phyloP scores from a whole-genome alignment of 768 basidiomycete genomes.

The Suillus sp. region DNA sequence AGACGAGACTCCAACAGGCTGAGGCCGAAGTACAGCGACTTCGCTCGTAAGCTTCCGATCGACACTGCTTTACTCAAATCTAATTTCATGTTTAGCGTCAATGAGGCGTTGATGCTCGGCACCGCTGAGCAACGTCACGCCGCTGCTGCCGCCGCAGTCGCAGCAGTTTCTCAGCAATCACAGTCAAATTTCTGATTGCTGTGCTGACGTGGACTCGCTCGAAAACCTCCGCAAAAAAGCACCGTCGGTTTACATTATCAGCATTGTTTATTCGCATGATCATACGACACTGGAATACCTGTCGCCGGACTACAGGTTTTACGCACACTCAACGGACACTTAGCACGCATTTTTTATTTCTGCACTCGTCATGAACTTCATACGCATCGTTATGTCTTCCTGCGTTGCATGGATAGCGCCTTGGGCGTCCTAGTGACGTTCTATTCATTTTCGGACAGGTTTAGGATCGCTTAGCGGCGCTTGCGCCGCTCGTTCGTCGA shows the following conservation, averaged over 20 bases:
- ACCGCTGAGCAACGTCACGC: slow-evolving; percentile 75
- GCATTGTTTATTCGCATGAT: slow-evolving; percentile 40
- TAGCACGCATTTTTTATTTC: slow-evolving; percentile 41
- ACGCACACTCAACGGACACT: slow-evolving; percentile 50
- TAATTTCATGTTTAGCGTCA: slow-evolving; percentile 49
- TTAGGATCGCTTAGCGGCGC: slow-evolving; percentile 32
- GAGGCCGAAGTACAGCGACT: slow-evolving; percentile 82
- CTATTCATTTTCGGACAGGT: slow-evolving; percentile 30
- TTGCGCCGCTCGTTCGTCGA: slow-evolving; percentile 52
- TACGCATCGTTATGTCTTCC: slow-evolving; percentile 25
- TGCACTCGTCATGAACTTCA: slow-evolving; percentile 43
- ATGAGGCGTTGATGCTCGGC: slow-evolving; percentile 88
- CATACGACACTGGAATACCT: slow-evolving; percentile 47
- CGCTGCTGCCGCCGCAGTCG: slow-evolving; percentile 55
- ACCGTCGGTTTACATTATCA: slow-evolving; percentile 40
- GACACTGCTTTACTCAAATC: slow-evolving; percentile 8
- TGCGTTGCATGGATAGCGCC: slow-evolving; percentile 21
- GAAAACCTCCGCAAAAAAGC: slow-evolving; percentile 24
- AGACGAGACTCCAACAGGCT: slow-evolving; percentile 74
- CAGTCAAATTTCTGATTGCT: slow-evolving; percentile 49
- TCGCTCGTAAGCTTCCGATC: slow-evolving; percentile 46
- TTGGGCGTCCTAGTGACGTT: slow-evolving; percentile 27
- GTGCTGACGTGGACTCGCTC: slow-evolving; percentile 16
- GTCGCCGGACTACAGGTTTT: slow-evolving; percentile 58
- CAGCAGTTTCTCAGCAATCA: slow-evolving; percentile 49